Percentiles rank a stretch among this genome's conserved stretches.
Conservation (phyloP, 495 filamentous ascomycete genomes). For the Poronia punctata region DNA sequence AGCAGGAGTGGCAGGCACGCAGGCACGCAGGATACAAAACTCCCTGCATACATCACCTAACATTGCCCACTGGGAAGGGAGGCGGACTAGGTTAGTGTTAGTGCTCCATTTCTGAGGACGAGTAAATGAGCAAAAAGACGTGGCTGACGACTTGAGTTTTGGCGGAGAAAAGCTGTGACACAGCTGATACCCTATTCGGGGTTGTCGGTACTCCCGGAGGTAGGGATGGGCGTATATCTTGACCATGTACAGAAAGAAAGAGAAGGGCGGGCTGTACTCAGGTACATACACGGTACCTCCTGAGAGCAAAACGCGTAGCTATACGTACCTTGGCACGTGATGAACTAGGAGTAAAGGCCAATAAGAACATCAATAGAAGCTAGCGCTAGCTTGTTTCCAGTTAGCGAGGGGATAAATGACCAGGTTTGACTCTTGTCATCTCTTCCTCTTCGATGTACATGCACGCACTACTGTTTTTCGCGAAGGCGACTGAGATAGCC, state of each 20-base stretch:
- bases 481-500: slow-evolving; percentile 16
- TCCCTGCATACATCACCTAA: too few species aligned
- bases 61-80: too few species aligned
- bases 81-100: too few species aligned
- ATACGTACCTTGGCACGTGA: slow-evolving; percentile 8
- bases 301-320: neutral
- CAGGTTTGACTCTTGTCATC: slow-evolving; percentile 14
- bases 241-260: neutral
- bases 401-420: slow-evolving; percentile 8
- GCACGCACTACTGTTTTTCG: slow-evolving; percentile 14
- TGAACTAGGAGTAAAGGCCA: neutral
- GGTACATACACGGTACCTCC: neutral
- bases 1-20: too few species aligned
- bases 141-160: neutral
- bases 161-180: slow-evolving; percentile 4
- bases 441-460: slow-evolving; percentile 9
- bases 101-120: too few species aligned
- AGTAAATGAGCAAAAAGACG: too few species aligned
- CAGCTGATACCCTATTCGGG: slow-evolving; percentile 1
- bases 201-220: neutral
- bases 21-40: neutral
- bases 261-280: neutral
- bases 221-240: neutral
- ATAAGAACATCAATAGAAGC: neutral
- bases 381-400: neutral